phyloP scores from a whole-genome alignment of 345 rosid genomes.

The Hibiscus trionum region DNA sequence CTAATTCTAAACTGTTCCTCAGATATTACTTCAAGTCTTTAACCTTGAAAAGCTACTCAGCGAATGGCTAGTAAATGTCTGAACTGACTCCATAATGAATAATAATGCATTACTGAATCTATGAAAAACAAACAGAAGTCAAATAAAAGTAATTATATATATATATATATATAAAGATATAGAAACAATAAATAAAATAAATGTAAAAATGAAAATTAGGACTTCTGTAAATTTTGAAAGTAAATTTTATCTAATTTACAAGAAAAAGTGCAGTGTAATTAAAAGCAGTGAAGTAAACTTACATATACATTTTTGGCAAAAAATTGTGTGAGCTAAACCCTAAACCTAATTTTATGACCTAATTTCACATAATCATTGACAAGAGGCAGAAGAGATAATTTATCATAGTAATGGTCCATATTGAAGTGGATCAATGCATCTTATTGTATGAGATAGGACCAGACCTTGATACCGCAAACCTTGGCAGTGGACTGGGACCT shows the following conservation, averaged over 20 bases:
- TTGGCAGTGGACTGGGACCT: slow-evolving; percentile 83
- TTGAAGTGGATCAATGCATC: not conserved
- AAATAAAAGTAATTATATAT: too few species aligned
- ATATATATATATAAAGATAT: too few species aligned
- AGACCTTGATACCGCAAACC: slow-evolving; percentile 93
- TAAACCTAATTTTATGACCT: slow-evolving; percentile 1
- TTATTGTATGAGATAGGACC: slow-evolving; percentile 89
- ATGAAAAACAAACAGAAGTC: too few species aligned
- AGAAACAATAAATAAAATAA: too few species aligned
- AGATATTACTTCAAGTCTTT: too few species aligned
- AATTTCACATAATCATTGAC: not conserved
- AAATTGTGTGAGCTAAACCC: not conserved
- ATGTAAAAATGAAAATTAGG: too few species aligned
- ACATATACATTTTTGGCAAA: slow-evolving; percentile 17
- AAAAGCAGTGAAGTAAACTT: slow-evolving; percentile 4
- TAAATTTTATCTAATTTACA: not conserved
- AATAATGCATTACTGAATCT: too few species aligned
- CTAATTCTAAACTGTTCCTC: too few species aligned
- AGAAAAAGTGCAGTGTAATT: not conserved
- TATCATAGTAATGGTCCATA: not conserved
- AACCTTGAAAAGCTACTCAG: too few species aligned
- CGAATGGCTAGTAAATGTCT: too few species aligned
- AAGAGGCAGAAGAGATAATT: slow-evolving; percentile 13
- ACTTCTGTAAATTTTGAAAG: not conserved
- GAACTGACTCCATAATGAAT: too few species aligned